Percentiles rank a stretch among this genome's conserved stretches.
These are phyloP conservation scores for Ramaria rubella DNA, from an alignment of 768 basidiomycete species.

Conservation along the genomic window DNA sequence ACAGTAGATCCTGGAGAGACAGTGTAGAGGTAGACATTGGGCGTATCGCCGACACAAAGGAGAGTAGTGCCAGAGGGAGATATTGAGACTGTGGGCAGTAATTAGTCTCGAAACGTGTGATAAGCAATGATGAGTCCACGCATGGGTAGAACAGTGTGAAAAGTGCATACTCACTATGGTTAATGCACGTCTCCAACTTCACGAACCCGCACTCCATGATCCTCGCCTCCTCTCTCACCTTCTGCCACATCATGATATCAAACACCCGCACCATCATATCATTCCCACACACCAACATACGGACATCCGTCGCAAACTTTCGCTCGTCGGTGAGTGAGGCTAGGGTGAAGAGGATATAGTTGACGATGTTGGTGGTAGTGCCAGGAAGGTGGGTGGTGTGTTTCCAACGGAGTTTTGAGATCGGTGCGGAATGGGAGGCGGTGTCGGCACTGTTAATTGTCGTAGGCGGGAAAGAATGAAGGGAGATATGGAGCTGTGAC, in stretches of 20 bases:
- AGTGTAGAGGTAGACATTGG: conserved; percentile 76
- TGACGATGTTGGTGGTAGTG: background rate
- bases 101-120: background rate
- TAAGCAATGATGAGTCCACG: too few relatives aligned
- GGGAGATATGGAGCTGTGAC: conserved; percentile 62
- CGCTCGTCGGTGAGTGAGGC: conserved; percentile 6
- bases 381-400: background rate
- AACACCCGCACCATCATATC: background rate
- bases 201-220: background rate
- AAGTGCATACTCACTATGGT: conserved; percentile 4
- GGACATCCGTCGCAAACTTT: background rate
- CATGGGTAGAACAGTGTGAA: too few relatives aligned
- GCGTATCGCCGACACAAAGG: conserved; percentile 86
- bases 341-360: conserved; percentile 5
- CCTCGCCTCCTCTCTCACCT: background rate
- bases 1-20: conserved; percentile 58
- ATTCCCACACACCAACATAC: conserved; percentile 5
- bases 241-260: background rate
- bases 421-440: background rate
- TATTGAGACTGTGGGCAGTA: conserved; percentile 57
- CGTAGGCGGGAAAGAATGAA: conserved; percentile 30
- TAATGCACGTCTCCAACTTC: background rate
- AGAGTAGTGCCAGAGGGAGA: conserved; percentile 84
- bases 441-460: too few relatives aligned
- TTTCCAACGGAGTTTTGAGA: background rate